phyloP scores from a whole-genome alignment of 192 early-diverging fungal species.

The Coemansia sp. region DNA sequence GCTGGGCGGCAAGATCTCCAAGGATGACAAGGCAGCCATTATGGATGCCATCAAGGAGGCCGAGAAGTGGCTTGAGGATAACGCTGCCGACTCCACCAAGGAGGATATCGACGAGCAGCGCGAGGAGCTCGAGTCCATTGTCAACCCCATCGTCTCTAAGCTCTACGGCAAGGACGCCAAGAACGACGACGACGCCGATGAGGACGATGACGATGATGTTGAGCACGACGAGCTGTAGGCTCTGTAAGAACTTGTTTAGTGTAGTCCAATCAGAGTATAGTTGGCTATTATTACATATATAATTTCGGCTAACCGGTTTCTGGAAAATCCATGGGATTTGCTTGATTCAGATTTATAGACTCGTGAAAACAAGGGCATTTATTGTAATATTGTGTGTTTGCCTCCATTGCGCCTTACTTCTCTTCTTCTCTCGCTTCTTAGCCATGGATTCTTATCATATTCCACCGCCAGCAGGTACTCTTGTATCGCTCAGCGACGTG shows the following conservation, averaged over 20 bases:
- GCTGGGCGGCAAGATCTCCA: conserved; percentile 79
- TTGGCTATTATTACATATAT: too few relatives aligned
- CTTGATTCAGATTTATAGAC: too few relatives aligned
- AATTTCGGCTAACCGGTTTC: too few relatives aligned
- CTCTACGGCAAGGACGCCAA: conserved; percentile 68
- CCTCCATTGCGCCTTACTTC: too few relatives aligned
- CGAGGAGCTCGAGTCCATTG: conserved; percentile 86
- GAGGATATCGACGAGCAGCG: conserved; percentile 98
- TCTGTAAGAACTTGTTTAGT: not conserved
- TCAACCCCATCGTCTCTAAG: conserved; percentile 94
- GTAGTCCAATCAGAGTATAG: too few relatives aligned
- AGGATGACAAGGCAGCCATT: conserved; percentile 88
- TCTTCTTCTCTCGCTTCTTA: not conserved
- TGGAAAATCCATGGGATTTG: too few relatives aligned
- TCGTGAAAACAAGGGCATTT: too few relatives aligned
- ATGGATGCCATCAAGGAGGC: conserved; percentile 77
- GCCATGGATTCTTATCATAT: conserved; percentile 1
- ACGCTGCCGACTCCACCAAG: conserved; percentile 79
- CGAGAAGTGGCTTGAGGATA: conserved; percentile 81
- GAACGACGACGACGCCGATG: conserved; percentile 60
- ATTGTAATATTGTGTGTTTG: too few relatives aligned
- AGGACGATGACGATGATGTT: conserved; percentile 35
- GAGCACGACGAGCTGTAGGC: conserved; percentile 56
- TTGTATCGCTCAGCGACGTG: conserved; percentile 49
- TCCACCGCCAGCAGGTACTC: conserved; percentile 25